These are phyloP conservation scores for Lipomyces yamadae DNA, from an alignment of 805 yeast genomes.

Conservation along the genomic window DNA sequence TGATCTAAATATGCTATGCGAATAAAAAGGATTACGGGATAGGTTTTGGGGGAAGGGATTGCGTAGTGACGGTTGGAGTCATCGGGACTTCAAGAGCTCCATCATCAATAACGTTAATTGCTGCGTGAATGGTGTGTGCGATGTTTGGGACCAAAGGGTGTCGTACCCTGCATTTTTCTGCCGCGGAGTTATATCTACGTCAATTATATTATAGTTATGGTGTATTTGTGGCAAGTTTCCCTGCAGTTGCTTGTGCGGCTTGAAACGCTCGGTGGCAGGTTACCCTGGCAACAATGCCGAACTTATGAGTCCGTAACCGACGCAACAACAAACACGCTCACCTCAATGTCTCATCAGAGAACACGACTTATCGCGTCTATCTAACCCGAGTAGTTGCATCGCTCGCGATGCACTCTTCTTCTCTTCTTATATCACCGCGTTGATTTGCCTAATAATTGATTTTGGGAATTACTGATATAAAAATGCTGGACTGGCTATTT, in stretches of 20 bases:
- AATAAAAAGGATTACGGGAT: not conserved
- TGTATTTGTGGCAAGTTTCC: not conserved
- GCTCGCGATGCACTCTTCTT: not conserved
- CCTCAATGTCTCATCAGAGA: not conserved
- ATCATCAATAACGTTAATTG: not conserved
- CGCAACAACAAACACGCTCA: not conserved
- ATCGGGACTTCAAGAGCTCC: not conserved
- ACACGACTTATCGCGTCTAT: not conserved
- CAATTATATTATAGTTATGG: not conserved
- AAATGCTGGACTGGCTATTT: constrained; percentile 24
- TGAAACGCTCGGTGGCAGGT: not conserved
- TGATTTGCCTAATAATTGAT: not conserved
- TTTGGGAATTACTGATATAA: not conserved
- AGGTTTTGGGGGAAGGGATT: not conserved
- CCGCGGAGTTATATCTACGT: not conserved
- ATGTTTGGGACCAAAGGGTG: not conserved
- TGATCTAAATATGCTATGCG: constrained; percentile 4
- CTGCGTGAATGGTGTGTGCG: not conserved
- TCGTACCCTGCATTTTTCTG: not conserved
- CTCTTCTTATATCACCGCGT: not conserved
- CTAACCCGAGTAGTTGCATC: not conserved
- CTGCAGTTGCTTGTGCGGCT: not conserved
- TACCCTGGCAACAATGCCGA: not conserved
- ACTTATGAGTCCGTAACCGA: not conserved
- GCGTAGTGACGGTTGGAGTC: not conserved